Conservation (phyloP, 2,329 filamentous ascomycete species). For the Ophiostoma sp. region DNA sequence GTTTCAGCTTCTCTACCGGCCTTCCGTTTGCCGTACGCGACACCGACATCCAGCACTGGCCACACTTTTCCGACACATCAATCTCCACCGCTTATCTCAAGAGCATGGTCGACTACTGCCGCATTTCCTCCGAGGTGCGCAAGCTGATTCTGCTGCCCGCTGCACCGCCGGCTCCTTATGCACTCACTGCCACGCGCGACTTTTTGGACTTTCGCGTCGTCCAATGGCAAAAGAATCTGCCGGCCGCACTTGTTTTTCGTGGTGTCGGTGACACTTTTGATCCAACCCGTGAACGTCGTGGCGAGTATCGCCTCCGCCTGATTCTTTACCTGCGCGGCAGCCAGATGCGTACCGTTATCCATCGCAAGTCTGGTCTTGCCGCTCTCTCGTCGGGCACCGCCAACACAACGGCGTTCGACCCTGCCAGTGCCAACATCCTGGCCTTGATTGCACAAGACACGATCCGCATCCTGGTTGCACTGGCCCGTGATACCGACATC, state of each 20-base stretch:
- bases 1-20: conserved; percentile 10
- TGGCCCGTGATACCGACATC: conserved; percentile 10
- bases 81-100: not conserved
- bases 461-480: conserved; percentile 1
- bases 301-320: conserved; percentile 12
- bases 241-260: not conserved
- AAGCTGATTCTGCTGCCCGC: conserved; percentile 6
- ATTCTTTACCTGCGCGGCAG: conserved; percentile 5
- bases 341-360: conserved; percentile 7
- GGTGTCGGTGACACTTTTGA: conserved; percentile 4
- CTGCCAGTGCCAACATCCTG: conserved; percentile 1
- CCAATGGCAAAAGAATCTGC: conserved; percentile 17
- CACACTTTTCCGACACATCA: not conserved
- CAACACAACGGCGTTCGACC: not conserved
- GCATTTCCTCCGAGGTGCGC: conserved; percentile 13
- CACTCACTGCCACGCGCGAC: not conserved
- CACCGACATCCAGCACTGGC: conserved; percentile 17
- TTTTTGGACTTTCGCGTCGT: conserved; percentile 13
- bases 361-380: not conserved
- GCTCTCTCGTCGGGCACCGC: not conserved
- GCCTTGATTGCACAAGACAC: conserved; percentile 6
- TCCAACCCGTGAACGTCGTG: not conserved
- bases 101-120: conserved; percentile 19
- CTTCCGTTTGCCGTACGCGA: conserved; percentile 12
- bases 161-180: not conserved